These are phyloP conservation scores for Leersia perrieri DNA, from an alignment of 176 grass and related monocot species.

Conservation along the genomic window DNA sequence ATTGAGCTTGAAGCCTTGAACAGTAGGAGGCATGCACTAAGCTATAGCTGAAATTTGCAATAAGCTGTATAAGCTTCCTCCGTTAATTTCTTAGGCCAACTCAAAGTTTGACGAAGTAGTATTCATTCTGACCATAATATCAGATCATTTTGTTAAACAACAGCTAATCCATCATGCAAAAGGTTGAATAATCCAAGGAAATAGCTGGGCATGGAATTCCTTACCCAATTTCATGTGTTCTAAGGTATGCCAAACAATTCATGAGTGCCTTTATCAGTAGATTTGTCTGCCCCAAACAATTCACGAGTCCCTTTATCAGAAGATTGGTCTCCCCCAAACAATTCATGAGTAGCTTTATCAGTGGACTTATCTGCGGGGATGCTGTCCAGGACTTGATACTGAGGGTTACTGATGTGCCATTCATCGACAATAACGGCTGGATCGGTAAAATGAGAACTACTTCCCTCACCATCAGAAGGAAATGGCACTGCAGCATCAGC, in stretches of 20 bases:
- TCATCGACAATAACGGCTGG: conserved; percentile 21
- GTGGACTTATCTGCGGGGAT: conserved; percentile 34
- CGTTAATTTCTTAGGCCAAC: conserved; percentile 11
- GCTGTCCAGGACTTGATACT: conserved; percentile 21
- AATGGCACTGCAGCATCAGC: conserved; percentile 25
- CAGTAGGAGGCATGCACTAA: conserved; percentile 20
- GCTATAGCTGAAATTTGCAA: conserved; percentile 31
- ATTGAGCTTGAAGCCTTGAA: conserved; percentile 10
- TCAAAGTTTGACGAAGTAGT: conserved; percentile 23
- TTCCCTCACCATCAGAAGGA: conserved; percentile 35
- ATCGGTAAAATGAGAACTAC: conserved; percentile 33
- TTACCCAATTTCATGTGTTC: conserved; percentile 31
- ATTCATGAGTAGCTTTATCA: conserved; percentile 37
- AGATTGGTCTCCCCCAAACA: conserved; percentile 43
- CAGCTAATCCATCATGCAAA: conserved; percentile 10
- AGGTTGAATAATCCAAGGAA: conserved; percentile 23
- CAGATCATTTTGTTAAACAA: conserved; percentile 28
- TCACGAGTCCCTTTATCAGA: conserved; percentile 43
- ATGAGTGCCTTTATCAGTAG: conserved; percentile 39
- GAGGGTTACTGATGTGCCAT: conserved; percentile 39
- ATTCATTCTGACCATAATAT: conserved; percentile 17
- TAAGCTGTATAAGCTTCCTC: conserved; percentile 26
- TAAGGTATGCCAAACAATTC: conserved; percentile 51
- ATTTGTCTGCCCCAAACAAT: conserved; percentile 44
- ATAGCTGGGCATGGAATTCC: not conserved